Percentiles rank a stretch among this genome's conserved stretches.
phyloP scores from a whole-genome alignment of 2,329 filamentous ascomycete species.

The Periconia sp. region DNA sequence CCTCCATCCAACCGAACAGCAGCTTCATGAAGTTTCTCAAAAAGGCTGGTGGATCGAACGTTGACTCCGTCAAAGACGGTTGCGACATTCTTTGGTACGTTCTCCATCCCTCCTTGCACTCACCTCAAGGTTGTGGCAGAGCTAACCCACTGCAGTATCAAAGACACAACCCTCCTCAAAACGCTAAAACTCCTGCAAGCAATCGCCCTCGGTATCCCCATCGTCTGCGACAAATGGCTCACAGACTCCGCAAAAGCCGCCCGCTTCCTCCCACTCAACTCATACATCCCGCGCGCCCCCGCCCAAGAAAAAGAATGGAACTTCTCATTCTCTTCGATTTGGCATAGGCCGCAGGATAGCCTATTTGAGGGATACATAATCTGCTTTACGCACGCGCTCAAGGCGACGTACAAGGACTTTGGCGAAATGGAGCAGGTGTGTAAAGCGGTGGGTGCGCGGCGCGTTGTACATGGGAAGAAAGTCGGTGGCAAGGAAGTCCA shows the following conservation, averaged over 20 bases:
- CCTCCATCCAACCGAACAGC: conserved; percentile 27
- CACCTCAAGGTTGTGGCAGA: not conserved
- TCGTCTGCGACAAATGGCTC: conserved; percentile 57
- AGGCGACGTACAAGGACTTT: conserved; percentile 40
- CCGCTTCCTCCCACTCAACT: conserved; percentile 41
- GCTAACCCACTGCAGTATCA: conserved; percentile 42
- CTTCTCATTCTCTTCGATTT: conserved; percentile 41
- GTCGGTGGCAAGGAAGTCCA: conserved; percentile 25
- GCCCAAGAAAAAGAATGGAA: conserved; percentile 48
- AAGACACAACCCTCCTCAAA: conserved; percentile 46
- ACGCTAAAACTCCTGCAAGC: conserved; percentile 55
- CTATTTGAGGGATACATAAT: conserved; percentile 58
- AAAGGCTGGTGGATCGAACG: conserved; percentile 34
- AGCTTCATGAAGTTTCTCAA: conserved; percentile 42
- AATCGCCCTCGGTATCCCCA: conserved; percentile 50
- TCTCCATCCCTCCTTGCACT: not conserved
- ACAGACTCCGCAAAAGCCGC: conserved; percentile 43
- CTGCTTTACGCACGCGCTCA: conserved; percentile 54
- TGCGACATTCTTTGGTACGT: conserved; percentile 44
- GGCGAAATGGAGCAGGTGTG: conserved; percentile 48
- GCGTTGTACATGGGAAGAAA: conserved; percentile 32
- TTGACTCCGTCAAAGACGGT: conserved; percentile 37
- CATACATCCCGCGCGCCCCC: conserved; percentile 42
- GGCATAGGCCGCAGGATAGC: conserved; percentile 42
- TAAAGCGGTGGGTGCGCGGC: conserved; percentile 45